Conservation (phyloP, 495 filamentous ascomycete genomes). For the Hypoxylon cercidicola region DNA sequence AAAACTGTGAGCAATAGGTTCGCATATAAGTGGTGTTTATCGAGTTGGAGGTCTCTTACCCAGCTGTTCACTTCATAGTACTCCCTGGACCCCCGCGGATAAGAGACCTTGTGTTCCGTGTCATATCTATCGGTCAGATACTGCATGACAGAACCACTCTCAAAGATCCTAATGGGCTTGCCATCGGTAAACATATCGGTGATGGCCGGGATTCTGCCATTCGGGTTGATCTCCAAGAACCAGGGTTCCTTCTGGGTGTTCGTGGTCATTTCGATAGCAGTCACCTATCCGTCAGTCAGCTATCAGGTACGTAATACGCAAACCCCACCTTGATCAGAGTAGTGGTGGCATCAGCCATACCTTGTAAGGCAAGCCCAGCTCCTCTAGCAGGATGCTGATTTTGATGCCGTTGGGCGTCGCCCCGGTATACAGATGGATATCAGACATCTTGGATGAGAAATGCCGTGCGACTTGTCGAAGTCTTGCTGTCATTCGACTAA, state of each 20-base stretch:
- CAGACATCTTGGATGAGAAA: constrained; percentile 38
- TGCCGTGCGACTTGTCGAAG: constrained; percentile 32
- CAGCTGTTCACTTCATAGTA: constrained; percentile 83
- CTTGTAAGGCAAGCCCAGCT: constrained; percentile 77
- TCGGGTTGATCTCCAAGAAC: constrained; percentile 94
- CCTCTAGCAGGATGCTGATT: constrained; percentile 89
- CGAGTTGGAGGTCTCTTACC: constrained; percentile 53
- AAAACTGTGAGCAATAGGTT: constrained; percentile 4
- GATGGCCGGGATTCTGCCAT: constrained; percentile 93
- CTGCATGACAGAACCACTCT: constrained; percentile 86
- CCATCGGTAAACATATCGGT: constrained; percentile 82
- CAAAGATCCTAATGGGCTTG: constrained; percentile 78
- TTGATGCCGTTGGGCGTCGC: constrained; percentile 82
- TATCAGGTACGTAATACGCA: constrained; percentile 18
- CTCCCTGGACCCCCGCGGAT: constrained; percentile 77
- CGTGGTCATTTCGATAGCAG: constrained; percentile 75
- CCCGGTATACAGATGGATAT: constrained; percentile 63
- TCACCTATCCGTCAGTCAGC: constrained; percentile 51
- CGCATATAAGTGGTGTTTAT: neutral
- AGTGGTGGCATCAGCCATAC: constrained; percentile 23
- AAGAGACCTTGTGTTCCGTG: constrained; percentile 83
- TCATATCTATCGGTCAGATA: constrained; percentile 66
- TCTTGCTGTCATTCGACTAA: constrained; percentile 31
- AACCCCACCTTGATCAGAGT: constrained; percentile 41
- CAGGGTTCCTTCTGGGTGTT: constrained; percentile 81